Conservation (phyloP, 805 yeast species). For the Lipomyces oligophaga region DNA sequence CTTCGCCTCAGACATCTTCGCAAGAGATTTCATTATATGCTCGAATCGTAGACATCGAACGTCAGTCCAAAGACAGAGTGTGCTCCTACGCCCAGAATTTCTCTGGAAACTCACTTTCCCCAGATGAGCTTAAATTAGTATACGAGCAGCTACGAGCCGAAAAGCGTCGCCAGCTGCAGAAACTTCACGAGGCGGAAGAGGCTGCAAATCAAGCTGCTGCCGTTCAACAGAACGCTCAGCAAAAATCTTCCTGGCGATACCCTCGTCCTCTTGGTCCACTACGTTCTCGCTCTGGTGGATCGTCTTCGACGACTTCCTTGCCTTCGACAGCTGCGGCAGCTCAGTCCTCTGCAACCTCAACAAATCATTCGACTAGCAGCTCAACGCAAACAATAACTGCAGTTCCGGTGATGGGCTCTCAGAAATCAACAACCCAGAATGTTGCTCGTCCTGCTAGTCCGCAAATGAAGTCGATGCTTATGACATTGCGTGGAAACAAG, state of each 20-base stretch:
- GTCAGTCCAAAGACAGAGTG: constrained; percentile 41
- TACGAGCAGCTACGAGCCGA: constrained; percentile 23
- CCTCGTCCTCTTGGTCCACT: constrained; percentile 1
- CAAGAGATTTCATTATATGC: constrained; percentile 38
- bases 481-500: constrained; percentile 25
- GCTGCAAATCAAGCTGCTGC: constrained; percentile 7
- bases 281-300: constrained; percentile 15
- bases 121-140: constrained; percentile 13
- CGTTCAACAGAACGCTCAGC: constrained; percentile 4
- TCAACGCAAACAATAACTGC: too few species aligned
- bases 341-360: too few species aligned
- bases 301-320: neutral
- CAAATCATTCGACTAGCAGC: too few species aligned
- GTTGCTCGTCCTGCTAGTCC: constrained; percentile 18
- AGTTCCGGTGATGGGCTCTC: too few species aligned
- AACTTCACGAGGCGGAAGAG: constrained; percentile 5
- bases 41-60: constrained; percentile 40
- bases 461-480: constrained; percentile 25
- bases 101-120: constrained; percentile 18
- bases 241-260: neutral
- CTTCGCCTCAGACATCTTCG: constrained; percentile 35
- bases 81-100: constrained; percentile 16
- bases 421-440: neutral
- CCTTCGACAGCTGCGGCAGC: neutral
- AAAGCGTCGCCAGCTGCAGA: constrained; percentile 12